These are phyloP conservation scores for Botrytis paeoniae DNA, from an alignment of 2,329 filamentous ascomycete genomes.

Conservation along the genomic window DNA sequence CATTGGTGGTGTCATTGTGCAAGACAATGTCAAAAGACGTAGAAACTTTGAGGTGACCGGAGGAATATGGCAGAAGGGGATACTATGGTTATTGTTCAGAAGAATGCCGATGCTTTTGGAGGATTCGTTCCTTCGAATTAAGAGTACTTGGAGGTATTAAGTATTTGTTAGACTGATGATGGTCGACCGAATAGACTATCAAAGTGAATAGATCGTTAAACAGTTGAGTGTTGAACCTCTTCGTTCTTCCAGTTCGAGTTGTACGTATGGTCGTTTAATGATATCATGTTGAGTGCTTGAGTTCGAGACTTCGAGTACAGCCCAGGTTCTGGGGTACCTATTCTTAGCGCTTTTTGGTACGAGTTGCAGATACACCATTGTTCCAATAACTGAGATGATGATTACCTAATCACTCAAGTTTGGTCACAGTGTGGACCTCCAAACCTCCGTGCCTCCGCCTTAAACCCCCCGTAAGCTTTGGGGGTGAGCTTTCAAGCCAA, in stretches of 20 bases:
- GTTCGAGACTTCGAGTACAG: background rate
- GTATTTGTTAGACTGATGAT: background rate
- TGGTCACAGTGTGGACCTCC: background rate
- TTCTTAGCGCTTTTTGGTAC: background rate
- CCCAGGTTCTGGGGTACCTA: background rate
- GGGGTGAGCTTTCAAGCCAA: conserved; percentile 3
- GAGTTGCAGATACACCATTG: background rate
- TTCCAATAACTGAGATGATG: background rate
- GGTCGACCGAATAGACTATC: background rate
- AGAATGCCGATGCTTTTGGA: background rate
- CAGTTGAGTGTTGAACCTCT: background rate
- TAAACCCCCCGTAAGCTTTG: background rate
- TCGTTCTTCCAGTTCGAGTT: background rate
- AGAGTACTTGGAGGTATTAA: background rate
- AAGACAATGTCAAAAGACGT: background rate
- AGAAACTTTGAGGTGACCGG: background rate
- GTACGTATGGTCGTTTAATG: background rate
- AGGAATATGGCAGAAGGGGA: background rate
- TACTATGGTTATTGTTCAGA: background rate
- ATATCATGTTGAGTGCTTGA: background rate
- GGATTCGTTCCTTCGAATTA: background rate
- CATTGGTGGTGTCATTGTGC: background rate
- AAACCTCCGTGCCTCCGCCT: background rate
- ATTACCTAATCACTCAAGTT: background rate
- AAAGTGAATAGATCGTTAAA: background rate